Conservation (phyloP, 371 early-diverging fungal genomes). For the Syncephalastrum racemosum region DNA sequence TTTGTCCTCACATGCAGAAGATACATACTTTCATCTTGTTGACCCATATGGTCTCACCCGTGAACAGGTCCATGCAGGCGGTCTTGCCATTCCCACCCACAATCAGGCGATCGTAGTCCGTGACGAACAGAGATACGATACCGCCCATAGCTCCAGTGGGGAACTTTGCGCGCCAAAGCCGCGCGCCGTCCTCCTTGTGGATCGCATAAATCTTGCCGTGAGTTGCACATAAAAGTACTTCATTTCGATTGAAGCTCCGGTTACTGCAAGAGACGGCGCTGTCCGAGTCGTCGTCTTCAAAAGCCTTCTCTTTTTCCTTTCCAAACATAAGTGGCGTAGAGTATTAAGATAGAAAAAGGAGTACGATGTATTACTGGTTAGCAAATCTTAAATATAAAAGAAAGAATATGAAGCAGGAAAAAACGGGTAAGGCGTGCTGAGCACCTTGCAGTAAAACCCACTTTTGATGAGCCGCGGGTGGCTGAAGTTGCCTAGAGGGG, state of each 20-base stretch:
- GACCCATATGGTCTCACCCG: constrained; percentile 26
- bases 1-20: constrained; percentile 6
- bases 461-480: too few relatives aligned
- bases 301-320: not conserved
- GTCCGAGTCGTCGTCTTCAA: not conserved
- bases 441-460: too few relatives aligned
- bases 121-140: constrained; percentile 31
- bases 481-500: too few relatives aligned
- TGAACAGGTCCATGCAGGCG: constrained; percentile 20
- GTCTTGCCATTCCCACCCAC: constrained; percentile 23
- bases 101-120: constrained; percentile 24
- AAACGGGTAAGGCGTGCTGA: too few relatives aligned
- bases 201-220: constrained; percentile 39
- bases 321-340: too few relatives aligned
- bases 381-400: too few relatives aligned
- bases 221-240: constrained; percentile 32
- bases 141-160: constrained; percentile 19
- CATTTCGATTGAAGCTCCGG: constrained; percentile 17
- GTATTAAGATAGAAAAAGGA: too few relatives aligned
- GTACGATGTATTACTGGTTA: too few relatives aligned
- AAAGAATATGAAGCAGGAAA: too few relatives aligned
- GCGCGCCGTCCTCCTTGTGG: constrained; percentile 28
- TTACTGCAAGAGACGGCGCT: not conserved
- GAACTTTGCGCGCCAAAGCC: constrained; percentile 29
- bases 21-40: constrained; percentile 35